Evolutionary conservation across 169 alveolate species (phyloP).

Genomic region (Eimeria praecox): DNA sequence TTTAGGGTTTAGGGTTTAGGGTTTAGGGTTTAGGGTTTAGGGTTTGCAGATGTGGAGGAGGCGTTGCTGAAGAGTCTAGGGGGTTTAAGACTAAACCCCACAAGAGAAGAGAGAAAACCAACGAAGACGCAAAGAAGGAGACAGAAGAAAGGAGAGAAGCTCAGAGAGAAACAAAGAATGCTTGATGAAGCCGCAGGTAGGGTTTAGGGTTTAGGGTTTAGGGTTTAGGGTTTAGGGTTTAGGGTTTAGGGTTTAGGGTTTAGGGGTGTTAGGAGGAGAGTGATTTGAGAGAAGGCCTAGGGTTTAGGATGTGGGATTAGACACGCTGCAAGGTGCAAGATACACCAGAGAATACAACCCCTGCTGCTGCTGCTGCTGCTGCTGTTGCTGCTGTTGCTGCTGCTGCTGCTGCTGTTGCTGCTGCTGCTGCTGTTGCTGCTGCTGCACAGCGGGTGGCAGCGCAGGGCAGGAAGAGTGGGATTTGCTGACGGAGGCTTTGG

Average conservation of each 20-base stretch:
- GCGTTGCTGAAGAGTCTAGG: background rate
- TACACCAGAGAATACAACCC: background rate
- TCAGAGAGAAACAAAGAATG: background rate
- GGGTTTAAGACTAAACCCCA: background rate
- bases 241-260: background rate
- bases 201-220: background rate
- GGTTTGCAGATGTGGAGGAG: background rate
- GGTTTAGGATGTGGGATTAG: background rate
- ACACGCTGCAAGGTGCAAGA: background rate
- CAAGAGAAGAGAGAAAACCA: background rate
- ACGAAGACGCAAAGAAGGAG: background rate
- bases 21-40: background rate
- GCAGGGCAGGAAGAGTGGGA: background rate
- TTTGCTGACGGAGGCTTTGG: background rate
- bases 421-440: constrained; percentile 21
- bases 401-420: background rate
- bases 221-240: background rate
- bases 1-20: background rate
- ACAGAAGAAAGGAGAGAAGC: background rate
- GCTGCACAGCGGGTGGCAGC: background rate
- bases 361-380: background rate
- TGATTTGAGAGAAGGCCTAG: no score
- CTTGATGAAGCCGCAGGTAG: constrained; percentile 2
- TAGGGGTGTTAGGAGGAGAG: no score
- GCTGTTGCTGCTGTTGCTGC: background rate